Conservation (phyloP, 352 stramenopile genomes). For the Globisporangium nunn region DNA sequence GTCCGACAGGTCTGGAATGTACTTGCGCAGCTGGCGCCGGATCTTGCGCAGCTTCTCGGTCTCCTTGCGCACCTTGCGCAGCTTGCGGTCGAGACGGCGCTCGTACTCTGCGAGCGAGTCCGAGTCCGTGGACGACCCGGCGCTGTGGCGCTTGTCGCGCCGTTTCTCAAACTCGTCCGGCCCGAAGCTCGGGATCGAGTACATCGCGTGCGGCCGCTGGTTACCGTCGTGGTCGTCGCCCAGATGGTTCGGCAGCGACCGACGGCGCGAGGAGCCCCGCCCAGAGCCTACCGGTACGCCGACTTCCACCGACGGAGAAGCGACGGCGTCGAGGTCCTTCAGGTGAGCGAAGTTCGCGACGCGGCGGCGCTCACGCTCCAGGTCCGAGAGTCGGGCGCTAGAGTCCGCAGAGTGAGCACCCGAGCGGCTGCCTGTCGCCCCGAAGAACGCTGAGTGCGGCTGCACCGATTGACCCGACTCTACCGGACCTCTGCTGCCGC, state of each 20-base stretch:
- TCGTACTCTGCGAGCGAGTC: constrained; percentile 27
- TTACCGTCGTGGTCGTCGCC: background rate
- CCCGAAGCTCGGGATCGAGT: background rate
- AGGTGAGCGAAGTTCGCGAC: constrained; percentile 5
- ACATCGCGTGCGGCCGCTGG: background rate
- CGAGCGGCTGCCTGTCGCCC: no score
- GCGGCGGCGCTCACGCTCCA: constrained; percentile 4
- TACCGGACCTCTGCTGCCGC: background rate
- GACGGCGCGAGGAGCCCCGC: background rate
- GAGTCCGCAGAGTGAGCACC: background rate
- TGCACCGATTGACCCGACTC: no score
- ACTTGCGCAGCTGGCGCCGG: constrained; percentile 37
- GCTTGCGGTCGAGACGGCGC: constrained; percentile 32
- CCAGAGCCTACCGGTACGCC: background rate
- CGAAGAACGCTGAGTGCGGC: background rate
- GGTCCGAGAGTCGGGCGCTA: background rate
- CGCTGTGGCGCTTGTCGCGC: constrained; percentile 5
- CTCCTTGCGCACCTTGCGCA: constrained; percentile 37
- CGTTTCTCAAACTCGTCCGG: background rate
- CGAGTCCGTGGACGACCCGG: constrained; percentile 6
- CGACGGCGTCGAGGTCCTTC: constrained; percentile 6
- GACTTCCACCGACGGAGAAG: background rate
- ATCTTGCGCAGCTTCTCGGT: constrained; percentile 28
- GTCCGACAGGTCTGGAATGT: constrained; percentile 38
- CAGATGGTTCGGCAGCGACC: background rate